Conservation (phyloP, 106 monocot genomes). For the Gastrodia elata region DNA sequence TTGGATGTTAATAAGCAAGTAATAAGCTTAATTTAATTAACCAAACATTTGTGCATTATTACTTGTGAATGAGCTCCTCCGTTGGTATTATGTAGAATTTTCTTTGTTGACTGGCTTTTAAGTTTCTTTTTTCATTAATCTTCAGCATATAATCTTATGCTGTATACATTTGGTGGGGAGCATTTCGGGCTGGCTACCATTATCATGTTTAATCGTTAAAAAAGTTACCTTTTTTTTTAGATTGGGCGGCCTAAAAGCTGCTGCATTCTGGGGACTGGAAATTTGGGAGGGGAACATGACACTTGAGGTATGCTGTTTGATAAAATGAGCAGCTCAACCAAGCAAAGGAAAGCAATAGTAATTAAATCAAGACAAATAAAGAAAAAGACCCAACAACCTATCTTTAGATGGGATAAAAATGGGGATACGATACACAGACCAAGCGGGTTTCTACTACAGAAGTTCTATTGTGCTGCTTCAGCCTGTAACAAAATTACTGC, state of each 20-base stretch:
- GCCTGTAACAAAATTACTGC: too few relatives aligned
- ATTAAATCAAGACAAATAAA: too few relatives aligned
- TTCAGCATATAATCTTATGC: too few relatives aligned
- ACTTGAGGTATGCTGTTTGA: slow-evolving; percentile 44
- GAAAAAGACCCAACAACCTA: too few relatives aligned
- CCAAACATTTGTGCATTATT: not conserved
- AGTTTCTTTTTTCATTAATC: not conserved
- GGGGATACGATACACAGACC: not conserved
- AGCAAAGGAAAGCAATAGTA: slow-evolving; percentile 10
- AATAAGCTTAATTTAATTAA: not conserved
- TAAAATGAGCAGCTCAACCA: slow-evolving; percentile 25
- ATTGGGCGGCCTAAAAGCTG: slow-evolving; percentile 52
- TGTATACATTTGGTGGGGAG: not conserved
- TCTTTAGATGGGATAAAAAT: too few relatives aligned
- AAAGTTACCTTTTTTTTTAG: slow-evolving; percentile 42
- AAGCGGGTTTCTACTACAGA: not conserved
- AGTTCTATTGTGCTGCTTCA: too few relatives aligned
- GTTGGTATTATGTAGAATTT: not conserved
- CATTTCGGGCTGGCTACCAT: not conserved
- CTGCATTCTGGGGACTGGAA: slow-evolving; percentile 53
- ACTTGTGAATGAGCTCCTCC: not conserved
- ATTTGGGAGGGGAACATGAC: slow-evolving; percentile 34
- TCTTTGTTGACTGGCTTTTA: not conserved
- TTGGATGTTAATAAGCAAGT: too few relatives aligned
- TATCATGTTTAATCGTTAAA: slow-evolving; percentile 19